Evolutionary conservation across 2,329 filamentous ascomycete genomes (phyloP), one percentile per base, ranked within the genome.

Genomic region (Arthrobotrys musiformis): DNA sequence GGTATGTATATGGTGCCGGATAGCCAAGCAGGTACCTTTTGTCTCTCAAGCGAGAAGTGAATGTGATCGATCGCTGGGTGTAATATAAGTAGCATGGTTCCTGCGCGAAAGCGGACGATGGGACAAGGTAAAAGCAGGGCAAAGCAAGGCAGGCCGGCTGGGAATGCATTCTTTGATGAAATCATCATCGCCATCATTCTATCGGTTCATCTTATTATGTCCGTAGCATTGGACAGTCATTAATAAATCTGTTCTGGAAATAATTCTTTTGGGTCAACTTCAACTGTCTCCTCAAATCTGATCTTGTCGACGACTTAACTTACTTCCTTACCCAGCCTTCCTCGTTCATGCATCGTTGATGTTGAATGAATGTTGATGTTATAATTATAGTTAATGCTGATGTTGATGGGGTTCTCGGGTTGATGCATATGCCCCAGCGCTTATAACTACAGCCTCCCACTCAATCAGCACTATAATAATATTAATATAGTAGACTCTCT

Each of bases 121-220:
- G 17, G 40, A 42, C 40, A 42, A 17, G 37, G 37, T 6, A 42
- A n/a, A 58, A 58, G 66, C 54, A n/a, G 37, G n/a, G 40, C 40
- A 42, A 62, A 26, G 42, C 26, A 33, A 61, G 40, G 66, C 28
- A 42, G 66, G 28, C 33, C 30, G 66, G 28, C 33, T 15, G 22
- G 66, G 22, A 30, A 42, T 46, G 22, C 26, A 7, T 15, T 56
- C 56, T 46, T 63, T 70, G 67, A 70, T 63, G 67, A 70, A 70
- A 70, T 70, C 42, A 26, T 28, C 13, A 6, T 50, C 37, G 17
- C 13, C 37, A n/a, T 42, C 37, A 42, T 42, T 15, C 13, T 6
- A n/a, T 42, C 37, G 6, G 2, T 42, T 2, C 17, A 8, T 42
- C 15, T n/a, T n/a, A n/a, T n/a, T n/a, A n/a, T n/a, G n/a, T n/a